phyloP scores from a whole-genome alignment of 176 grass and related monocot species.

The Stipa capillata region DNA sequence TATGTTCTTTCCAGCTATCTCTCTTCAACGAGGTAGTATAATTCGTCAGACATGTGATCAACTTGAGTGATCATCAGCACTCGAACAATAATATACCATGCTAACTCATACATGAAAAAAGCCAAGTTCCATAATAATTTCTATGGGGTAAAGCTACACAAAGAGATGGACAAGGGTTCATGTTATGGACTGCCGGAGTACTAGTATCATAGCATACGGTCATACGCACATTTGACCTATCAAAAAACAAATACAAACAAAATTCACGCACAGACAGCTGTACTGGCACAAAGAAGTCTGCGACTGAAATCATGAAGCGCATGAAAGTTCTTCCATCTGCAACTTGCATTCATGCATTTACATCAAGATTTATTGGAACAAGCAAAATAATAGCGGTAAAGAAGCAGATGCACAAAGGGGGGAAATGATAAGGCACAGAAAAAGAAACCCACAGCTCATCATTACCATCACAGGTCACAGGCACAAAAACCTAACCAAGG shows the following conservation, averaged over 20 bases:
- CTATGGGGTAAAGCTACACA: not conserved
- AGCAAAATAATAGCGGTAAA: not conserved
- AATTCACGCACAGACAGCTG: conserved; percentile 16
- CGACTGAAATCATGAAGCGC: conserved; percentile 38
- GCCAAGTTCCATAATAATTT: not conserved
- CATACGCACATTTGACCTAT: no score
- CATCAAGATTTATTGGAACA: conserved; percentile 32
- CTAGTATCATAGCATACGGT: no score
- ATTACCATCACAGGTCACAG: conserved; percentile 31
- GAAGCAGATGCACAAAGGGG: not conserved
- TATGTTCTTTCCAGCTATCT: not conserved
- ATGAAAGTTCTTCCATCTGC: conserved; percentile 22
- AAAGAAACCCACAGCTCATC: conserved; percentile 36
- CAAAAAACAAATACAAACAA: conserved; percentile 14
- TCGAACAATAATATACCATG: not conserved
- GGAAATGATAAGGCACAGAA: conserved; percentile 26
- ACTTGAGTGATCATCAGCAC: not conserved
- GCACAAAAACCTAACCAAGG: conserved; percentile 49
- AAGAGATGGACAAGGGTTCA: not conserved
- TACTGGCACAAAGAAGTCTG: conserved; percentile 5
- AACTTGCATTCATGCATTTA: conserved; percentile 14
- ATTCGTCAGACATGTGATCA: not conserved
- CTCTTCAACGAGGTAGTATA: no score
- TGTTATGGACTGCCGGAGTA: no score
- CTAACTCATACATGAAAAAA: not conserved